Conservation (phyloP, 169 alveolate genomes). For the Cryptosporidium ubiquitum region DNA sequence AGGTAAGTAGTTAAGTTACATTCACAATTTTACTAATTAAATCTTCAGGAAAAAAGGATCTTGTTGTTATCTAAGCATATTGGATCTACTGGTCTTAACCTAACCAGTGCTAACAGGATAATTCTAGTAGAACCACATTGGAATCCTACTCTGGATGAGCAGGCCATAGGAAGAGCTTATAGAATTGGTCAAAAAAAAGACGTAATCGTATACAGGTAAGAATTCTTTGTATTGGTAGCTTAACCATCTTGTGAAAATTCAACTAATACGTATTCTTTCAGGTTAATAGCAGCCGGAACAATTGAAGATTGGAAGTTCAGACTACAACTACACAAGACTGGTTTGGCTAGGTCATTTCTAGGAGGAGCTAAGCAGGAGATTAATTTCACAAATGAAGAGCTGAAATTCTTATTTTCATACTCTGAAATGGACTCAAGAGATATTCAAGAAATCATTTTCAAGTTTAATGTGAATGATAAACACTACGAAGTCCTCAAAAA, state of each 20-base stretch:
- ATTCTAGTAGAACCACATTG: slow-evolving; percentile 87
- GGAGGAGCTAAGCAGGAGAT: slow-evolving; percentile 33
- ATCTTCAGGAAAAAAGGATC: slow-evolving; percentile 78
- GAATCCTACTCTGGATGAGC: slow-evolving; percentile 87
- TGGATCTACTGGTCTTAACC: slow-evolving; percentile 86
- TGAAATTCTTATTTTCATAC: slow-evolving; percentile 36
- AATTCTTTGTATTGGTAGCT: not conserved
- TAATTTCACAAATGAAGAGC: slow-evolving; percentile 28
- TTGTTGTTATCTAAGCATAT: slow-evolving; percentile 84
- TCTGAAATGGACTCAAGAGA: slow-evolving; percentile 4
- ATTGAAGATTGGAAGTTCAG: slow-evolving; percentile 64
- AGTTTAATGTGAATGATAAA: not conserved
- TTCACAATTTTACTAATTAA: not conserved
- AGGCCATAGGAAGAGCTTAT: slow-evolving; percentile 86
- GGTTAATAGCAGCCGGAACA: slow-evolving; percentile 48
- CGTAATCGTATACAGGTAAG: slow-evolving; percentile 84
- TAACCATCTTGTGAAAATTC: not conserved
- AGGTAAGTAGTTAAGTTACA: slow-evolving; percentile 23
- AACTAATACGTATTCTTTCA: not conserved
- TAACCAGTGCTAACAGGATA: slow-evolving; percentile 86
- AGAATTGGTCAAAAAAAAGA: slow-evolving; percentile 86
- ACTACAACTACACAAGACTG: slow-evolving; percentile 69
- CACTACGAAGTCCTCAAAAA: slow-evolving; percentile 7
- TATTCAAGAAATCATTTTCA: slow-evolving; percentile 19
- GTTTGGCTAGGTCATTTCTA: slow-evolving; percentile 38